A percentile compares a stretch with the other conserved stretches of the same genome.
Conservation (phyloP, 345 rosid genomes). For the Acer campestre region DNA sequence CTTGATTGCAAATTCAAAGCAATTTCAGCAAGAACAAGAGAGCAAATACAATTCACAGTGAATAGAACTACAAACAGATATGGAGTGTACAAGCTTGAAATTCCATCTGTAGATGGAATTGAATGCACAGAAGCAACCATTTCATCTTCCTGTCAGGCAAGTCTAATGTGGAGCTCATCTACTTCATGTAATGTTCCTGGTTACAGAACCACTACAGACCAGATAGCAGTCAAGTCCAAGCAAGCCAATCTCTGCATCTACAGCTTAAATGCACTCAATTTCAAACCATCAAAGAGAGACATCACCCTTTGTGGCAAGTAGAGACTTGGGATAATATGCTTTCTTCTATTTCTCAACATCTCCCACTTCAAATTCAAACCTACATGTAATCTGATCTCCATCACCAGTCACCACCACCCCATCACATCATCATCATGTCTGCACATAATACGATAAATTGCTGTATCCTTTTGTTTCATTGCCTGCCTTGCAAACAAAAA, state of each 20-base stretch:
- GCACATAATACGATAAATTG: conserved; percentile 22
- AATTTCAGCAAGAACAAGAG: conserved; percentile 56
- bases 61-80: conserved; percentile 82
- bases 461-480: neutral
- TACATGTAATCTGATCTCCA: conserved; percentile 4
- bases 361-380: conserved; percentile 6
- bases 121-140: conserved; percentile 69
- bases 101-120: conserved; percentile 77
- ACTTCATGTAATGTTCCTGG: conserved; percentile 82
- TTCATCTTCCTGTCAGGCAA: conserved; percentile 74
- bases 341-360: neutral
- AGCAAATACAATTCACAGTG: conserved; percentile 66
- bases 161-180: conserved; percentile 57
- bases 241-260: conserved; percentile 72
- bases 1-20: conserved; percentile 80
- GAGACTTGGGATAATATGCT: neutral
- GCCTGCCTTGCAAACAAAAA: neutral
- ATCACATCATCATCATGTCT: conserved; percentile 13
- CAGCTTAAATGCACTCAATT: conserved; percentile 73
- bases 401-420: neutral
- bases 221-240: conserved; percentile 63
- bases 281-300: conserved; percentile 71
- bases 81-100: conserved; percentile 76
- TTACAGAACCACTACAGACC: conserved; percentile 69
- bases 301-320: conserved; percentile 54